A percentile compares a stretch with the other conserved stretches of the same genome.
Conservation (phyloP, 352 stramenopile species). For the Aphanomyces invadans region DNA sequence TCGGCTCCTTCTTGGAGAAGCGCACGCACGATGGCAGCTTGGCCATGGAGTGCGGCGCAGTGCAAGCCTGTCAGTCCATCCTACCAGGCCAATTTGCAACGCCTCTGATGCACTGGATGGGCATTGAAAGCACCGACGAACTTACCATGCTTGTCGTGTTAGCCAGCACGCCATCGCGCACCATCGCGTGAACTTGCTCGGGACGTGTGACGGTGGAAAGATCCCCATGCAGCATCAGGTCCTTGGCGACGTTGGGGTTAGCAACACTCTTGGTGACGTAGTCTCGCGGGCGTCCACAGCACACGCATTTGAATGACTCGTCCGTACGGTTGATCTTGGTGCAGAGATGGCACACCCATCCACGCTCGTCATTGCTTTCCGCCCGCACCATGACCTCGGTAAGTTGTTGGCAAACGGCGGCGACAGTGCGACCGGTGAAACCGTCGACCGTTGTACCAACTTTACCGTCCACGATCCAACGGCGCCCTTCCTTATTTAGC, state of each 20-base stretch:
- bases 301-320: neutral
- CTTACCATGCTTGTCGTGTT: slow-evolving; percentile 12
- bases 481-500: neutral
- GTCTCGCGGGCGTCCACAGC: slow-evolving; percentile 12
- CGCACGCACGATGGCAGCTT: slow-evolving; percentile 13
- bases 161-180: neutral
- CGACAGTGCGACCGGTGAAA: neutral
- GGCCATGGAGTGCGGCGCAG: slow-evolving; percentile 18
- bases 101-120: too few species aligned
- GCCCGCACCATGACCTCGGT: neutral
- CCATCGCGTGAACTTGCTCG: slow-evolving; percentile 20
- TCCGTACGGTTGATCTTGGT: slow-evolving; percentile 18
- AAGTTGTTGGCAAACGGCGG: neutral
- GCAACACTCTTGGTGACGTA: slow-evolving; percentile 14
- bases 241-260: slow-evolving; percentile 1
- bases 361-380: neutral
- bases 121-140: too few species aligned
- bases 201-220: slow-evolving; percentile 6
- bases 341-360: slow-evolving; percentile 22
- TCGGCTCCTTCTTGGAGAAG: slow-evolving; percentile 11
- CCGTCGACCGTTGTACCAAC: neutral
- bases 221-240: slow-evolving; percentile 11
- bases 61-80: slow-evolving; percentile 16
- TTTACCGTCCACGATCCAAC: neutral
- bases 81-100: too few species aligned